Evolutionary conservation across 2,329 filamentous ascomycete genomes (phyloP), one percentile per base, ranked within the genome.

Genomic region (Plenodomus tracheiphilus): DNA sequence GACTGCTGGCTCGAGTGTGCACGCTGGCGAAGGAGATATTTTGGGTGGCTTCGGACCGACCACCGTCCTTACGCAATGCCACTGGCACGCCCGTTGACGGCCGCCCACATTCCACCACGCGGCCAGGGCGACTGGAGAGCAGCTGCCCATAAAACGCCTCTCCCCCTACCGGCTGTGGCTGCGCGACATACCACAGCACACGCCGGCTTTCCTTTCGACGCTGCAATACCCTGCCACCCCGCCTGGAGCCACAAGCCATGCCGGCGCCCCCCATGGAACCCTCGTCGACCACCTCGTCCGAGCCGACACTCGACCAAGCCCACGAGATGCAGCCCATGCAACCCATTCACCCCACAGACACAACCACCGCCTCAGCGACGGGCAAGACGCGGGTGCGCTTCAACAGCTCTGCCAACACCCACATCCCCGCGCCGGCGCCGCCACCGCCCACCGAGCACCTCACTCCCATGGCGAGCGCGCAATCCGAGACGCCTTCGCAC

Each of bases 361-460:
- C 55, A 13, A 47, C 51, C 25, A 51, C 55, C 19, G 39, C 46
- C 13, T 5, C 35, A 18, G 53, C 54, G 22, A 10, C 28, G 28
- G 56, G 53, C 17, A 52, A 53, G 34, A 25, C 53, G 9, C 49
- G 62, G 10, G 65, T 68, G 34, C 59, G 65, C 28, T 65, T 68
- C 53, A 66, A 65, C 43, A 66, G 64, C 49, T 54, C 58, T 1
- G 63, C 63, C 38, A 56, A 56, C 32, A 58, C 58, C 43, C 47
- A 62, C 15, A 61, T 65, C 9, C 28, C 28, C 7, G 6, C 28
- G 9, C 28, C 28, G 4, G 6, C 28, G 11, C 59, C 58, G 10
- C 46, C 46, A 9, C 47, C 48, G 2, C 28, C 48, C 13, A 35
- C 41, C 16, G 42, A 46, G 18, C 53, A 55, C 15, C 46, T 40